Evolutionary conservation across 1,284 basidiomycete species (phyloP).

Genomic region (Ustilago vetiveriae): DNA sequence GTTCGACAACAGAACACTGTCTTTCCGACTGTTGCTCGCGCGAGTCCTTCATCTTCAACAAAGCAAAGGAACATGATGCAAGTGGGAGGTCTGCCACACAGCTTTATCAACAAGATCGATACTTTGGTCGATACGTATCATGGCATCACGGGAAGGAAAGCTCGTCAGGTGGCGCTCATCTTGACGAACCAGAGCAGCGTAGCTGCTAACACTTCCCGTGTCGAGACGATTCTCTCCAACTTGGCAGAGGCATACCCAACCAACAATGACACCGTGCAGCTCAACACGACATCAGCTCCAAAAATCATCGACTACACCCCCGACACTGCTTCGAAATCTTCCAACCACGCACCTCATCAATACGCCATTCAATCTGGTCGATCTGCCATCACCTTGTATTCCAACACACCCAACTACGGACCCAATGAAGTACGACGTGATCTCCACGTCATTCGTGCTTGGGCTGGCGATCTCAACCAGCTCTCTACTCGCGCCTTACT

Average conservation of each 20-base stretch:
- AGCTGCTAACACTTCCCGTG: conserved; percentile 18
- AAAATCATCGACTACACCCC: neutral
- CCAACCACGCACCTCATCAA: too few species aligned
- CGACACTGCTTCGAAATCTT: neutral
- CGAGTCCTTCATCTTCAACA: neutral
- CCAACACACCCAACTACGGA: conserved; percentile 54
- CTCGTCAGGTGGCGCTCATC: conserved; percentile 30
- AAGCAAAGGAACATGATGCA: neutral
- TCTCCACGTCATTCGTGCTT: conserved; percentile 57
- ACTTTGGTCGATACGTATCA: conserved; percentile 17
- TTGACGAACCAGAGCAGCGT: conserved; percentile 27
- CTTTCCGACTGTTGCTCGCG: conserved; percentile 20
- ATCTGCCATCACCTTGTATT: conserved; percentile 30
- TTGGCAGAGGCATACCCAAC: conserved; percentile 19
- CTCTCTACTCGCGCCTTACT: conserved; percentile 43
- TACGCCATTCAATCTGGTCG: conserved; percentile 10
- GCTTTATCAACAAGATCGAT: conserved; percentile 26
- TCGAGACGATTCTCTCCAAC: conserved; percentile 15
- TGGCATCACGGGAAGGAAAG: conserved; percentile 35
- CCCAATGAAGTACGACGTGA: conserved; percentile 53
- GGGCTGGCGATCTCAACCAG: conserved; percentile 55
- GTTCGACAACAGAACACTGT: conserved; percentile 10
- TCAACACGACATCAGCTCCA: neutral
- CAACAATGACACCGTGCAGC: conserved; percentile 2
- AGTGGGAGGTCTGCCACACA: conserved; percentile 8